Percentiles rank a stretch among this genome's conserved stretches.
Evolutionary conservation across 2,329 filamentous ascomycete genomes (phyloP).

Genomic region (Aspergillus sergii): DNA sequence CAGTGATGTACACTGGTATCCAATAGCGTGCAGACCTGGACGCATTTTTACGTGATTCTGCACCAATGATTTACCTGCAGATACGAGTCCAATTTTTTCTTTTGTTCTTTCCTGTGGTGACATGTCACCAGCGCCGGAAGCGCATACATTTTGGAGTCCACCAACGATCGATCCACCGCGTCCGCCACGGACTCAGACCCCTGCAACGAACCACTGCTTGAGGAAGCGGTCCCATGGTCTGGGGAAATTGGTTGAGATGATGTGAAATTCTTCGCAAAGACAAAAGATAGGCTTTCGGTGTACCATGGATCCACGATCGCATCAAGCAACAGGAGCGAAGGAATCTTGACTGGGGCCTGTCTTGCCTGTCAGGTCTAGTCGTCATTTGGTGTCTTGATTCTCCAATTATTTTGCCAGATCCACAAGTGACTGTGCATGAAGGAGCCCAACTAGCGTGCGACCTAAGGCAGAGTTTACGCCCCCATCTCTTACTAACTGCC

Average conservation of each 20-base stretch:
- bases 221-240: background rate
- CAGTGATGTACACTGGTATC: background rate
- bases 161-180: background rate
- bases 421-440: constrained; percentile 7
- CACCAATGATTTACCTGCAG: background rate
- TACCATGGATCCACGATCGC: background rate
- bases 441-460: background rate
- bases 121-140: background rate
- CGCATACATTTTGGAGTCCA: background rate
- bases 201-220: background rate
- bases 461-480: background rate
- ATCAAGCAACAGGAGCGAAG: background rate
- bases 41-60: background rate
- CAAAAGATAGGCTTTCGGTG: background rate
- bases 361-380: background rate
- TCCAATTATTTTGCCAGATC: background rate
- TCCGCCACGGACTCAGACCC: background rate
- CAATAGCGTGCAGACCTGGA: background rate
- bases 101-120: background rate
- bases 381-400: background rate
- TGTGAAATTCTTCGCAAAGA: background rate
- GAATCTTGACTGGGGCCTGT: background rate
- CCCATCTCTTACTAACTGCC: background rate
- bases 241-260: background rate
- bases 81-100: background rate